These are phyloP conservation scores for Termitomyces sp. DNA, from an alignment of 768 basidiomycete genomes.

Conservation along the genomic window DNA sequence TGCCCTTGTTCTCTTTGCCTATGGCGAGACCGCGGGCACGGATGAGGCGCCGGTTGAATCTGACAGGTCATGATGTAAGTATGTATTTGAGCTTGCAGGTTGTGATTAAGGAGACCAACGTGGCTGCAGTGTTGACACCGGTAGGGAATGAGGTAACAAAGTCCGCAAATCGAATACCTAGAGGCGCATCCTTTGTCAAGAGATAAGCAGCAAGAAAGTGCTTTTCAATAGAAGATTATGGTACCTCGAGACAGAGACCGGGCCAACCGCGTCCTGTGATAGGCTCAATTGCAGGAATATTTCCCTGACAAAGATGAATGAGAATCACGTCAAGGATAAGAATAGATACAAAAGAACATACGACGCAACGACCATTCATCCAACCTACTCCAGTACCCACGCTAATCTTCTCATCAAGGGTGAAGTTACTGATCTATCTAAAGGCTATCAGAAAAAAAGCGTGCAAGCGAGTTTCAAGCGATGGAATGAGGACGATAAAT, in stretches of 20 bases:
- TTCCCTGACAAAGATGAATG: slow-evolving; percentile 33
- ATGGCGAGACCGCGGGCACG: slow-evolving; percentile 74
- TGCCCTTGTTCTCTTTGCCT: slow-evolving; percentile 78
- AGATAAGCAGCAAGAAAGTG: background rate
- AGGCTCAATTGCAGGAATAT: slow-evolving; percentile 49
- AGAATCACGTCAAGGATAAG: background rate
- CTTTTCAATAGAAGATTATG: slow-evolving; percentile 1
- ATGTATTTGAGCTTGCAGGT: background rate
- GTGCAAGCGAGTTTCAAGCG: background rate
- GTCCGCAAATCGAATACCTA: slow-evolving; percentile 76
- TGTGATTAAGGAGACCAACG: slow-evolving; percentile 43
- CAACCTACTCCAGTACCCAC: slow-evolving; percentile 68
- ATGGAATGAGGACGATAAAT: background rate
- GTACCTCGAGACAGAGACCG: slow-evolving; percentile 71
- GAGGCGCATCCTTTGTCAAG: slow-evolving; percentile 54
- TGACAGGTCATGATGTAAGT: slow-evolving; percentile 18
- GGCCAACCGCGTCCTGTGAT: slow-evolving; percentile 48
- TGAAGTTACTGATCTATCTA: slow-evolving; percentile 41
- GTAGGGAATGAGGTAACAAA: slow-evolving; percentile 78
- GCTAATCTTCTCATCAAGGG: slow-evolving; percentile 63
- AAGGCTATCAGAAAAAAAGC: background rate
- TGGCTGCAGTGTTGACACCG: slow-evolving; percentile 78
- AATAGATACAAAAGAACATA: slow-evolving; percentile 20
- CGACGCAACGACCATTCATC: slow-evolving; percentile 64
- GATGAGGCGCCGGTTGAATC: slow-evolving; percentile 76